These are phyloP conservation scores for Neofusicoccum parvum DNA, from an alignment of 2,329 filamentous ascomycete genomes.

Conservation along the genomic window DNA sequence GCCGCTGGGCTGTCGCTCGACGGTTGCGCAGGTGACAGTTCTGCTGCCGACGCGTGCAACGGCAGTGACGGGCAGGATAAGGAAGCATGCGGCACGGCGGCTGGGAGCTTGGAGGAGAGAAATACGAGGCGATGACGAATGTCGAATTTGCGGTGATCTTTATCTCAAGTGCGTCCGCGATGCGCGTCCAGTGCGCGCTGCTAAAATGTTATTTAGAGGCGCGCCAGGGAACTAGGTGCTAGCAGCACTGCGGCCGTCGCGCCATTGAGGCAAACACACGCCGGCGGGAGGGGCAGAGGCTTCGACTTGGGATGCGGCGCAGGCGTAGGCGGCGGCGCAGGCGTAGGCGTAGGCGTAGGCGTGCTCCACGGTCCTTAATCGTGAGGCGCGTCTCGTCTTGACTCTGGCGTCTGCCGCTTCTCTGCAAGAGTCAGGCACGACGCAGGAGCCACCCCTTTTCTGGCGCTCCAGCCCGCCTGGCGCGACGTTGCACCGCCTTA, in stretches of 20 bases:
- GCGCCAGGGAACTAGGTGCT: background rate
- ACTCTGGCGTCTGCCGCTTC: background rate
- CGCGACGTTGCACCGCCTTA: background rate
- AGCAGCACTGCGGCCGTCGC: background rate
- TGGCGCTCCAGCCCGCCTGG: background rate
- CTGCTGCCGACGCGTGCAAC: too few relatives aligned
- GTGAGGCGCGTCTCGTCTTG: background rate
- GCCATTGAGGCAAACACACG: background rate
- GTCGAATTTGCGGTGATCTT: background rate
- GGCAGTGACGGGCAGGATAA: too few relatives aligned
- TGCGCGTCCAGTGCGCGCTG: background rate
- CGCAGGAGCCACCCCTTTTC: constrained; percentile 8
- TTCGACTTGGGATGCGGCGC: too few relatives aligned
- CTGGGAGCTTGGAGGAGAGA: background rate
- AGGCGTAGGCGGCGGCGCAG: background rate
- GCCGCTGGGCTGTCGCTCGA: too few relatives aligned
- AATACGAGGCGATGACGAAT: constrained; percentile 1
- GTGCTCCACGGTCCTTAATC: background rate
- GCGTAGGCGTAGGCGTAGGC: background rate
- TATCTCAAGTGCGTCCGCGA: background rate
- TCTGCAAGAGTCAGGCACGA: background rate
- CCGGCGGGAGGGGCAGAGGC: background rate
- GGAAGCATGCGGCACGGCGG: too few relatives aligned
- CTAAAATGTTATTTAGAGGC: background rate
- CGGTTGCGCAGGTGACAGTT: too few relatives aligned